Percentiles rank a stretch among this genome's conserved stretches.
Conservation (phyloP, 176 grass and related monocot genomes). For the Phyllostachys edulis region DNA sequence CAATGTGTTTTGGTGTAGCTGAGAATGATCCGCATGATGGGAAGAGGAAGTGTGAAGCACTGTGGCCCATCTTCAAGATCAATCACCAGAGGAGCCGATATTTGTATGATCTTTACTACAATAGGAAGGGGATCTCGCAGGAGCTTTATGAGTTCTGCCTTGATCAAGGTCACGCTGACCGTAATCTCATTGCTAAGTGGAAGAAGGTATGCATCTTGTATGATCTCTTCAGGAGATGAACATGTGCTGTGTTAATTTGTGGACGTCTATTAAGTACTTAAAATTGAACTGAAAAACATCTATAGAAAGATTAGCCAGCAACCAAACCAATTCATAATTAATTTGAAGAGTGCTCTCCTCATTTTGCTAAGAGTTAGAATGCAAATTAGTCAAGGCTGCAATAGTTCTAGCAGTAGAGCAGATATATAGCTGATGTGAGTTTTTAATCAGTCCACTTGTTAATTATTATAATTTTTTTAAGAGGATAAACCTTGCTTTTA, state of each 20-base stretch:
- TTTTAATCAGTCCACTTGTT: not conserved
- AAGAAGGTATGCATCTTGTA: slow-evolving; percentile 39
- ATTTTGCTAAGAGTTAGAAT: not conserved
- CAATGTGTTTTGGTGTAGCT: slow-evolving; percentile 5
- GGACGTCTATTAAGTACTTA: not conserved
- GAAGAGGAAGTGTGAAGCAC: slow-evolving; percentile 31
- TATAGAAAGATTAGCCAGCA: too few species aligned
- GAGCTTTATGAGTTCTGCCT: slow-evolving; percentile 44
- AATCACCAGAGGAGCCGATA: slow-evolving; percentile 43
- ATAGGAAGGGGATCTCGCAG: slow-evolving; percentile 15
- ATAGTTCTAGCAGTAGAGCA: not conserved
- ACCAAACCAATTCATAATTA: not conserved
- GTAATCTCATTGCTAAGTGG: slow-evolving; percentile 46
- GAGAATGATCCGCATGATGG: slow-evolving; percentile 50
- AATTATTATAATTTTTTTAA: too few species aligned
- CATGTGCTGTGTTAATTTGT: not conserved
- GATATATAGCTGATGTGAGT: not conserved
- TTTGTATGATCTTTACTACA: slow-evolving; percentile 48
- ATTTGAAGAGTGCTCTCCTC: not conserved
- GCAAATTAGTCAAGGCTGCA: not conserved
- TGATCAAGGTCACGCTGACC: slow-evolving; percentile 39
- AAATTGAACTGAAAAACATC: not conserved
- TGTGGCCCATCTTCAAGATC: slow-evolving; percentile 31
- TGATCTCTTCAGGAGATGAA: not conserved
- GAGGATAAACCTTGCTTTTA: too few species aligned